Percentiles rank a stretch among this genome's conserved stretches.
phyloP scores from a whole-genome alignment of 2,329 filamentous ascomycete species.

The Colletotrichum musae region DNA sequence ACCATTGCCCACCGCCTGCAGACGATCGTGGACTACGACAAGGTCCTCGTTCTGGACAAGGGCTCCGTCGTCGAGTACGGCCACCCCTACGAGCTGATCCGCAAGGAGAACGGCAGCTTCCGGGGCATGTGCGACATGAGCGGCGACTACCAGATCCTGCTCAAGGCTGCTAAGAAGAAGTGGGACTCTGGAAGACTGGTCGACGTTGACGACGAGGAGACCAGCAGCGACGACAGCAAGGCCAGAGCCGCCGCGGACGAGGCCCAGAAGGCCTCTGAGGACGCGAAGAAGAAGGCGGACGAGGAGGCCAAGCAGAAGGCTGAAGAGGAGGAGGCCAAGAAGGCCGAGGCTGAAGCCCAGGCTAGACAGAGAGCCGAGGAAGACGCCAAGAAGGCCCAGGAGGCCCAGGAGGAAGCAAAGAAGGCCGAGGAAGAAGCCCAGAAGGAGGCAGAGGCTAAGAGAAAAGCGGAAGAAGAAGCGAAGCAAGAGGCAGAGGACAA shows the following conservation, averaged over 20 bases:
- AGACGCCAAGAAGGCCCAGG: slow-evolving; percentile 22
- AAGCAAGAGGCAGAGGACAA: slow-evolving; percentile 24
- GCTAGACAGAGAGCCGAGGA: slow-evolving; percentile 15
- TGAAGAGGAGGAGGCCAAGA: slow-evolving; percentile 11
- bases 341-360: slow-evolving; percentile 30
- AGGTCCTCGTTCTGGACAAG: slow-evolving; percentile 93
- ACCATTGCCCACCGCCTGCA: slow-evolving; percentile 96
- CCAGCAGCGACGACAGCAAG: slow-evolving; percentile 5
- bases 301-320: slow-evolving; percentile 16
- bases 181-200: slow-evolving; percentile 58
- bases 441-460: slow-evolving; percentile 14
- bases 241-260: slow-evolving; percentile 12
- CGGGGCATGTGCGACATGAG: slow-evolving; percentile 76
- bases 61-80: slow-evolving; percentile 90
- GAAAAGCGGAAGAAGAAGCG: slow-evolving; percentile 23
- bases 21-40: slow-evolving; percentile 98
- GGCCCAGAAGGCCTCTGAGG: slow-evolving; percentile 22
- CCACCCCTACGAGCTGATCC: slow-evolving; percentile 88
- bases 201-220: slow-evolving; percentile 46
- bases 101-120: slow-evolving; percentile 76
- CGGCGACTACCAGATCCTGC: slow-evolving; percentile 67
- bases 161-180: slow-evolving; percentile 70
- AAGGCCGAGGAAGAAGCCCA: slow-evolving; percentile 28
- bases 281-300: slow-evolving; percentile 25
- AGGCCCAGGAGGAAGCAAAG: slow-evolving; percentile 20